These are phyloP conservation scores for Pichia rugopelliculosa DNA, from an alignment of 805 yeast genomes.

Conservation along the genomic window DNA sequence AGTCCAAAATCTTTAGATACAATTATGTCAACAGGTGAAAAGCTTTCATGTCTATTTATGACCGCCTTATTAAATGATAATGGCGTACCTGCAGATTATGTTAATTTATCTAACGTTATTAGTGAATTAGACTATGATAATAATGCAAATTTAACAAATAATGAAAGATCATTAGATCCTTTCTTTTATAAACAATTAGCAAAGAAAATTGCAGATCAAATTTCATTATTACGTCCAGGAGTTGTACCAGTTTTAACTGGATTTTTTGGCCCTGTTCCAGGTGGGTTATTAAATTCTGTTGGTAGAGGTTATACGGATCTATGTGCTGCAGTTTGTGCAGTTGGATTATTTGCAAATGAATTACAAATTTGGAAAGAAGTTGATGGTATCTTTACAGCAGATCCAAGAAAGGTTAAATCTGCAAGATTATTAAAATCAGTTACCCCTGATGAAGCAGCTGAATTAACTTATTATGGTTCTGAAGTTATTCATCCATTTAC, in stretches of 20 bases:
- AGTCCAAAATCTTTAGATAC: slow-evolving; percentile 81
- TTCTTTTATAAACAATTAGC: slow-evolving; percentile 53
- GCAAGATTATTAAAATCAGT: slow-evolving; percentile 82
- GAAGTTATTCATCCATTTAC: slow-evolving; percentile 99
- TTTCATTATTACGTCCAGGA: slow-evolving; percentile 32
- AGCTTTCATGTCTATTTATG: slow-evolving; percentile 84
- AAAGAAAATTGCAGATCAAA: slow-evolving; percentile 41
- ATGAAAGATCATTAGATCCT: slow-evolving; percentile 43
- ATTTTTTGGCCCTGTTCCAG: slow-evolving; percentile 92
- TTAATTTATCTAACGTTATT: slow-evolving; percentile 71
- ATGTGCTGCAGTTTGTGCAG: slow-evolving; percentile 95
- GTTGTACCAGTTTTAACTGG: slow-evolving; percentile 90
- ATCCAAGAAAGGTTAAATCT: slow-evolving; percentile 88
- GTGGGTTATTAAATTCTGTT: slow-evolving; percentile 85
- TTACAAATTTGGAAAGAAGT: slow-evolving; percentile 98
- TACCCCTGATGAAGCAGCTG: slow-evolving; percentile 98
- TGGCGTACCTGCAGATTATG: slow-evolving; percentile 69
- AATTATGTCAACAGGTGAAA: slow-evolving; percentile 91
- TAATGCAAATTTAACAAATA: slow-evolving; percentile 23
- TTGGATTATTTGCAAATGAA: slow-evolving; percentile 87
- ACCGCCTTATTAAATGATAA: slow-evolving; percentile 75
- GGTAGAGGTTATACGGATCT: slow-evolving; percentile 98
- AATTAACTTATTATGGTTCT: slow-evolving; percentile 93
- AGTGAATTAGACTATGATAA: slow-evolving; percentile 30
- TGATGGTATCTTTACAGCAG: slow-evolving; percentile 98